Evolutionary conservation across 192 early-diverging fungal species (phyloP), one percentile per base, ranked within the genome.

Genomic region (Gonapodya prolifera): DNA sequence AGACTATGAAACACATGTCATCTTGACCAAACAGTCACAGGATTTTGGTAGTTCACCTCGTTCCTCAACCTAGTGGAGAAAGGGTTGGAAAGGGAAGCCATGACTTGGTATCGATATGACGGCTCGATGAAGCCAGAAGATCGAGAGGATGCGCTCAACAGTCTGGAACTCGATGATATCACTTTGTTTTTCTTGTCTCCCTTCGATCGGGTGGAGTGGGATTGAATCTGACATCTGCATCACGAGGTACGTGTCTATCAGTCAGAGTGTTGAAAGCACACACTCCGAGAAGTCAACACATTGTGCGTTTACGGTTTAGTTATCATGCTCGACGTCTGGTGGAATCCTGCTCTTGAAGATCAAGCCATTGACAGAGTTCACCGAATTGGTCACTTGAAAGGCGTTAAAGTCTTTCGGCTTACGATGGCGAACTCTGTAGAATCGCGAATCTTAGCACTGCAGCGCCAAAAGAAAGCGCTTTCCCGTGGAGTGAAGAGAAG

Each of bases 311-410:
- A n/a, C n/a, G n/a, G n/a, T n/a, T n/a, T n/a, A n/a, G 91, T 28
- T n/a, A 1, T 84, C 75, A 75, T 89, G 18, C 61, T 88, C 36
- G 87, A 84, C 70, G 86, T 86, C 0, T 89, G 87, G 77, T 89
- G 88, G 92, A 94, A 93, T 78, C 91, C 88, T 75, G 89, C 90
- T 29, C 86, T 92, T n/a, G 91, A 94, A 81, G 78, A 87, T 28
- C 92, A 94, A 82, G 93, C 93, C 0, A 90, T 94, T 29, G 93
- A 94, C 80, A 87, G 93, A 35, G 90, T 94, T 0, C 91, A 94
- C 80, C 87, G 93, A 2, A 89, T 94, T 31, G 93, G 93, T 29
- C 93, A 94, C 80, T 82, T 75, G 16, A 70, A 80, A 30, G 86
- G 87, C 1, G 91, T 94, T 2, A 77, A 86, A 16, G 91, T 93